A percentile compares a stretch with the other conserved stretches of the same genome.
Evolutionary conservation across 1,284 basidiomycete genomes (phyloP).

Genomic region (Ustilago cynodontis): DNA sequence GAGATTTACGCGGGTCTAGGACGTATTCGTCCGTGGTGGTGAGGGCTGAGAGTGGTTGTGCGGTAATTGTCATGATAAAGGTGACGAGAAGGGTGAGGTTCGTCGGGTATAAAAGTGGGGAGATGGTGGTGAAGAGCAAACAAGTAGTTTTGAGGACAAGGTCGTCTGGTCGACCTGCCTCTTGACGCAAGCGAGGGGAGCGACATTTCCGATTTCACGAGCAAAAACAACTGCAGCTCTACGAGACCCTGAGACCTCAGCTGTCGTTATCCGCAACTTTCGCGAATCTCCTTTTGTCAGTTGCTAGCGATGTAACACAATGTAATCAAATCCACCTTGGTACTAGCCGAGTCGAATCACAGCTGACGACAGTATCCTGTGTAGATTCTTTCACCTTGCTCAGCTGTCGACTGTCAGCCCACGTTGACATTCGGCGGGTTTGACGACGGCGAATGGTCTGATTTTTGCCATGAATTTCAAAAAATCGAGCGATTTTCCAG

Average conservation of each 20-base stretch:
- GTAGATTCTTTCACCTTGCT: not conserved
- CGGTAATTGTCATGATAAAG: slow-evolving; percentile 17
- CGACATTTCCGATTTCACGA: slow-evolving; percentile 9
- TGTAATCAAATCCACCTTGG: too few relatives aligned
- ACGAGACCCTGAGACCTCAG: not conserved
- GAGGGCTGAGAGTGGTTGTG: slow-evolving; percentile 9
- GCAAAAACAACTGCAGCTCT: not conserved
- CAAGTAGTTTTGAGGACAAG: not conserved
- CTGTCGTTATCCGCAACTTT: not conserved
- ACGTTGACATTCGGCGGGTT: not conserved
- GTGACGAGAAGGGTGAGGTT: not conserved
- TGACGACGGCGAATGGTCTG: too few relatives aligned
- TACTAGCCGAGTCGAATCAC: not conserved
- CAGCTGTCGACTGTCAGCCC: not conserved
- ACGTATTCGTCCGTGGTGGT: slow-evolving; percentile 19
- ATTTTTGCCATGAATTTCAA: slow-evolving; percentile 13
- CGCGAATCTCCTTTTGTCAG: not conserved
- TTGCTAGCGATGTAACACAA: not conserved
- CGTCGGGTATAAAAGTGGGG: slow-evolving; percentile 5
- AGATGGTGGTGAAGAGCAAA: not conserved
- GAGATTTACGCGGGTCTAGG: slow-evolving; percentile 41
- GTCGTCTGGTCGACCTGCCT: not conserved
- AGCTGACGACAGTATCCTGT: not conserved
- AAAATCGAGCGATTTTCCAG: slow-evolving; percentile 13
- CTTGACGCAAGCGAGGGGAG: too few relatives aligned